Percentiles rank a stretch among this genome's conserved stretches.
phyloP scores from a whole-genome alignment of 2,329 filamentous ascomycete genomes.

The Colletotrichum cordylinicola region DNA sequence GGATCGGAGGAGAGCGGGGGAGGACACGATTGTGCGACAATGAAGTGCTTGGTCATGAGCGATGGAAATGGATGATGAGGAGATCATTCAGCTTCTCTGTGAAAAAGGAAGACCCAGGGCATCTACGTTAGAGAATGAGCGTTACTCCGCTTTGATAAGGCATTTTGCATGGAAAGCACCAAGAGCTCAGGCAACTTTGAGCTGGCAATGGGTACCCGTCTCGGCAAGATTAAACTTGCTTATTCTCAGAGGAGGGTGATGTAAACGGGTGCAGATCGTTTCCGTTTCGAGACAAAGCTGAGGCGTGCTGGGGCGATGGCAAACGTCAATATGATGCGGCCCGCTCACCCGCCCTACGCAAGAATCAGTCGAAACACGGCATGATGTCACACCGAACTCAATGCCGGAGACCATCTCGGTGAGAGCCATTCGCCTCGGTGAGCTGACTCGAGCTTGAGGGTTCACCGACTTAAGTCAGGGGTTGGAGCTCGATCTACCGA shows the following conservation, averaged over 20 bases:
- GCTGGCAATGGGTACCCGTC: conserved; percentile 1
- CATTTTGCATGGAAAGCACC: neutral
- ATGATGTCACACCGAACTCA: conserved; percentile 15
- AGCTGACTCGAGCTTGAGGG: neutral
- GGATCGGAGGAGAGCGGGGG: neutral
- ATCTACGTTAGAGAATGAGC: neutral
- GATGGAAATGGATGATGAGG: neutral
- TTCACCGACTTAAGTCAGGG: neutral
- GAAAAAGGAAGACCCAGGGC: neutral
- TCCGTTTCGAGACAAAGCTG: neutral
- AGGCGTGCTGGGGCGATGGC: conserved; percentile 3
- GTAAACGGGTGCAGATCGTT: conserved; percentile 14
- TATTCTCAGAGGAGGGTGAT: neutral
- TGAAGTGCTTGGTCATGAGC: neutral
- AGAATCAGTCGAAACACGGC: conserved; percentile 5
- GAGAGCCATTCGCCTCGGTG: neutral
- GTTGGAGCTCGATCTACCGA: neutral
- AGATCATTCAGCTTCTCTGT: neutral
- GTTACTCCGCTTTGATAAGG: neutral
- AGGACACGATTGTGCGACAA: neutral
- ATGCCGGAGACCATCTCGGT: neutral
- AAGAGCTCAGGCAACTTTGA: neutral
- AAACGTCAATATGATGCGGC: conserved; percentile 19
- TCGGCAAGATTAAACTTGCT: conserved; percentile 14
- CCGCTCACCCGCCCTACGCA: neutral